Conservation (phyloP, 108 stramenopile genomes). For the Cyclostephanos invisitatus region DNA sequence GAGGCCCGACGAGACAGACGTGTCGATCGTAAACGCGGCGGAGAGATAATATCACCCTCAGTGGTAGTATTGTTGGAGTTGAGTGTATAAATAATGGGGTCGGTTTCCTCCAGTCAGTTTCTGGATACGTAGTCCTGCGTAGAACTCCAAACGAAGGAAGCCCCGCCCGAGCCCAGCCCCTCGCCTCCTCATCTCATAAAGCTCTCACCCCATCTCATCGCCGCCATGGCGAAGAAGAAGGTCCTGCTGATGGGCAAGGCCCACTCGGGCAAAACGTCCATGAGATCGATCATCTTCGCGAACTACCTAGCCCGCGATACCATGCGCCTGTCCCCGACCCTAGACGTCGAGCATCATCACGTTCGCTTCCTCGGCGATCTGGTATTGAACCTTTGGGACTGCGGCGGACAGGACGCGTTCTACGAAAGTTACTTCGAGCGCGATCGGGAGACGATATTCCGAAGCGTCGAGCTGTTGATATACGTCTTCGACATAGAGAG, state of each 20-base stretch:
- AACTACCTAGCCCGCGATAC: conserved; percentile 98
- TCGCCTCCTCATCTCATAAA: no score
- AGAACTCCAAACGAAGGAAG: no score
- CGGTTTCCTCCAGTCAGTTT: no score
- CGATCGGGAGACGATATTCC: conserved; percentile 97
- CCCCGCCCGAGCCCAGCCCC: no score
- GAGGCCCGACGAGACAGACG: no score
- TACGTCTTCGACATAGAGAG: conserved; percentile 99
- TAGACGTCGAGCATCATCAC: conserved; percentile 98
- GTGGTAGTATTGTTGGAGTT: no score
- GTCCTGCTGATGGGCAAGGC: conserved; percentile 97
- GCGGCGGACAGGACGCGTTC: conserved; percentile 98
- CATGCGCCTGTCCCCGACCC: conserved; percentile 90
- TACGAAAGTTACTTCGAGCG: conserved; percentile 97
- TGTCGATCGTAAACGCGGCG: no score
- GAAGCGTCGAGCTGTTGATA: conserved; percentile 95
- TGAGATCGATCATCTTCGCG: conserved; percentile 98
- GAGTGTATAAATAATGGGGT: no score
- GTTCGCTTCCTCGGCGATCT: conserved; percentile 98
- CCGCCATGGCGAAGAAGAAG: conserved; percentile 92
- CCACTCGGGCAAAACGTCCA: conserved; percentile 95
- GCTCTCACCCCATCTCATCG: no score
- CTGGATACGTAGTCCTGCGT: no score
- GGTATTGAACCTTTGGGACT: conserved; percentile 99
- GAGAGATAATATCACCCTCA: not conserved